phyloP scores from a whole-genome alignment of 306 rosid species.

The Malus orientalis region DNA sequence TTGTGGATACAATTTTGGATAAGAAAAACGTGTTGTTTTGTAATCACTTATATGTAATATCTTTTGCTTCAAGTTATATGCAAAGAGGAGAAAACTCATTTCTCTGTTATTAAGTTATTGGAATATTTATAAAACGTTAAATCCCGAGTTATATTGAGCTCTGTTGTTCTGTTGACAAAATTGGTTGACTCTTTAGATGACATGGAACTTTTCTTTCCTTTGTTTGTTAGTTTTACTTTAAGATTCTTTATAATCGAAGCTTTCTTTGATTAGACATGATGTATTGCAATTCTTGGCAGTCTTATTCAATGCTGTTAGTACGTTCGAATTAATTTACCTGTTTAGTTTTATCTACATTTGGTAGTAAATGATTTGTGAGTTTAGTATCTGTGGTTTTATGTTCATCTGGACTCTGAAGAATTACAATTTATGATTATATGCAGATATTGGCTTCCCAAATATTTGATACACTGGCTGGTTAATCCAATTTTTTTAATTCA shows the following conservation, averaged over 20 bases:
- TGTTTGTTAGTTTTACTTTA: not conserved
- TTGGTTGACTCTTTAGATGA: no score
- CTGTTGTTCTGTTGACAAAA: not conserved
- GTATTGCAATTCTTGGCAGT: not conserved
- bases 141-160: not conserved
- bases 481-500: slow-evolving; percentile 5
- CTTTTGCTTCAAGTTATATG: not conserved
- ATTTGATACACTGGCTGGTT: not conserved
- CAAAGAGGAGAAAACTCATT: no score
- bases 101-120: not conserved
- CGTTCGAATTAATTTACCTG: not conserved
- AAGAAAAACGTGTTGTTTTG: not conserved
- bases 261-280: not conserved
- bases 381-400: not conserved
- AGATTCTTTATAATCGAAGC: not conserved
- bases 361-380: not conserved
- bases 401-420: not conserved
- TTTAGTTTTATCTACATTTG: not conserved
- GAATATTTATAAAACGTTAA: not conserved
- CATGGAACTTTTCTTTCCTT: not conserved
- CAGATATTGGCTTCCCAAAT: slow-evolving; percentile 26
- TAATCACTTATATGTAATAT: not conserved
- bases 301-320: not conserved
- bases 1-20: not conserved
- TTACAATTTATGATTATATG: slow-evolving; percentile 11